Percentiles rank a stretch among this genome's conserved stretches.
Conservation (phyloP, 805 yeast species). For the Barnettozyma wickerhamii region DNA sequence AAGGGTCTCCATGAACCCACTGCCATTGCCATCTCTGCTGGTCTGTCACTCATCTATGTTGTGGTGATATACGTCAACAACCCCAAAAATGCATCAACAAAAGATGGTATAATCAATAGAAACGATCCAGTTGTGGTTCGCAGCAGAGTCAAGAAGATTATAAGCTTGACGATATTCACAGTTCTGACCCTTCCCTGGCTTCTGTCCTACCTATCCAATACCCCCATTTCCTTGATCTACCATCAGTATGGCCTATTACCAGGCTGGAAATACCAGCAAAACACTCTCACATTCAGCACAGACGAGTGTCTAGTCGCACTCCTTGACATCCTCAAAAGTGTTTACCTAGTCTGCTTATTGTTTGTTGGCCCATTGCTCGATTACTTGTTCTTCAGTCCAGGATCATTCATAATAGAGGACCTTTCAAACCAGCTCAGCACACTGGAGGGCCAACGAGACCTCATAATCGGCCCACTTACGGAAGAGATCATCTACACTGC, state of each 20-base stretch:
- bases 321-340: conserved; percentile 16
- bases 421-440: conserved; percentile 22
- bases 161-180: conserved; percentile 10
- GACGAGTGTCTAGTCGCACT: conserved; percentile 11
- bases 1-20: conserved; percentile 4
- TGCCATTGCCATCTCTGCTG: conserved; percentile 26
- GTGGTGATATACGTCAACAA: conserved; percentile 32
- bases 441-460: conserved; percentile 48
- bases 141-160: conserved; percentile 37
- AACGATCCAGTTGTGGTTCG: conserved; percentile 40
- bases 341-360: conserved; percentile 34
- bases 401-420: conserved; percentile 14
- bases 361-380: conserved; percentile 47
- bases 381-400: conserved; percentile 23
- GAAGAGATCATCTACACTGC: conserved; percentile 74
- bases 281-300: conserved; percentile 2
- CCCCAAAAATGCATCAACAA: conserved; percentile 12
- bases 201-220: conserved; percentile 8
- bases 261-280: conserved; percentile 23
- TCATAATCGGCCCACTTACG: conserved; percentile 67
- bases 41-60: conserved; percentile 45
- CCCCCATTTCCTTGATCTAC: conserved; percentile 8
- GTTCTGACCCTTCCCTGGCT: conserved; percentile 8
- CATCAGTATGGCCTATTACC: conserved; percentile 34
- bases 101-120: conserved; percentile 25